phyloP scores from a whole-genome alignment of 2,329 filamentous ascomycete genomes.

The Aureobasidium leucospermi region DNA sequence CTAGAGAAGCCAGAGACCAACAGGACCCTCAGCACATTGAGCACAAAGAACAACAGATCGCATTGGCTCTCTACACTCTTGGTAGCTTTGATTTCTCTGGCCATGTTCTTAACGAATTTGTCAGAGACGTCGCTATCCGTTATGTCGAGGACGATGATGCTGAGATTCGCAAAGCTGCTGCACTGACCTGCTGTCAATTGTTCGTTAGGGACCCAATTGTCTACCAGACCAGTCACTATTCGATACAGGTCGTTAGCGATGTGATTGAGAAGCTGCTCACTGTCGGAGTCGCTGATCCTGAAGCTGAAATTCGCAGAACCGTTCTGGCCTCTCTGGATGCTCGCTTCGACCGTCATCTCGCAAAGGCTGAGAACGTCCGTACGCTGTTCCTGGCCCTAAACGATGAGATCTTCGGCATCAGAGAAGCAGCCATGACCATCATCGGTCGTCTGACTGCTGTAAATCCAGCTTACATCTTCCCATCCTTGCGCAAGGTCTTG shows the following conservation, averaged over 20 bases:
- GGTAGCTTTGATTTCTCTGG: constrained; percentile 96
- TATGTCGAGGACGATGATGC: constrained; percentile 96
- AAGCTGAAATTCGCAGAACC: constrained; percentile 79
- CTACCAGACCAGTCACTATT: constrained; percentile 94
- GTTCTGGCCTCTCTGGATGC: constrained; percentile 85
- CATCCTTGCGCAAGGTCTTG: constrained; percentile 85
- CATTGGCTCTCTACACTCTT: constrained; percentile 84
- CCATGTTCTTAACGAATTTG: constrained; percentile 95
- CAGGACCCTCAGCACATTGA: constrained; percentile 79
- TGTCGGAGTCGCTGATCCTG: constrained; percentile 83
- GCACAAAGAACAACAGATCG: constrained; percentile 75
- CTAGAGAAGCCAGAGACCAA: constrained; percentile 60
- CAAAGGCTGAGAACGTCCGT: constrained; percentile 93
- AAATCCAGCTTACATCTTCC: constrained; percentile 96
- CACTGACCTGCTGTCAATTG: constrained; percentile 93
- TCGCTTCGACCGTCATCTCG: constrained; percentile 92
- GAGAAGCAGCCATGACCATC: constrained; percentile 91
- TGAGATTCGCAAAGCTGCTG: constrained; percentile 87
- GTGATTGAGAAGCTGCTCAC: constrained; percentile 96
- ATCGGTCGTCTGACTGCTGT: constrained; percentile 85
- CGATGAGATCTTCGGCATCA: constrained; percentile 85
- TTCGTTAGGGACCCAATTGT: constrained; percentile 96
- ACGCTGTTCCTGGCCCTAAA: constrained; percentile 93
- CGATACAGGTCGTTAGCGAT: constrained; percentile 92
- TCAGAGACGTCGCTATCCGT: constrained; percentile 93